Base-by-base conservation (phyloP, 2,329 filamentous ascomycete genomes). In the Coniochaeta sp. region DNA sequence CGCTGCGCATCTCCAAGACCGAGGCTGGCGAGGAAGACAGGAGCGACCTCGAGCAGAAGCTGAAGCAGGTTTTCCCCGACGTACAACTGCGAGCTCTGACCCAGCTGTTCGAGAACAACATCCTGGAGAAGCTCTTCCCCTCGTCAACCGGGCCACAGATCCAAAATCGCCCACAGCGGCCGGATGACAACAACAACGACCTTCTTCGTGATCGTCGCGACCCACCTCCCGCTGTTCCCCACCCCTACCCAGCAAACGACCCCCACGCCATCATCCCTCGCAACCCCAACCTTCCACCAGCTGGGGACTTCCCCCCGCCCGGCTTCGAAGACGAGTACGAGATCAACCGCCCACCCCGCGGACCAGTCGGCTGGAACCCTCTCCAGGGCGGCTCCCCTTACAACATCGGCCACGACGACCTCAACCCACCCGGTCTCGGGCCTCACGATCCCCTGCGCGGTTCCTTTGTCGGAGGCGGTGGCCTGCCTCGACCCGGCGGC, bases 321-420 rank as follows among this genome's bases (percentile, higher is more conserved):
- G 89, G 82, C 18, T 97, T 97, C 58, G 94, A 97, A 58, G 92
- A 99, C 65, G 91, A 96, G 63, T 86, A 90, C 61, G 89, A 96
- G 56, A 78, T 96, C 54, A 83, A 88, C 55, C 76, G 83, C 1
- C 87, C 84, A 0, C 77, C 79, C 3, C 79, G 83, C 9, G 74
- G 77, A 56, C 65, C 31, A 6, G 55, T 64, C 7, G 42, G 33
- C 6, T 53, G 53, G 9, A 56, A 53, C 9, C 38, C 38, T 3
- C 18, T 42, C n/a, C n/a, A n/a, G 28, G 77, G 74, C 24, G 71
- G 75, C 13, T 76, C 79, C 12, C 86, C 85, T 0, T 78, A 81
- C 53, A 82, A 82, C 56, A 87, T 95, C 48, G 94, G 94, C 2
- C 85, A 92, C 33, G 81, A 91, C 61, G 94, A 99, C 67, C 71